Base-by-base conservation (phyloP, 163 green algal species). In the Coccomyxa subellipsoidea region DNA sequence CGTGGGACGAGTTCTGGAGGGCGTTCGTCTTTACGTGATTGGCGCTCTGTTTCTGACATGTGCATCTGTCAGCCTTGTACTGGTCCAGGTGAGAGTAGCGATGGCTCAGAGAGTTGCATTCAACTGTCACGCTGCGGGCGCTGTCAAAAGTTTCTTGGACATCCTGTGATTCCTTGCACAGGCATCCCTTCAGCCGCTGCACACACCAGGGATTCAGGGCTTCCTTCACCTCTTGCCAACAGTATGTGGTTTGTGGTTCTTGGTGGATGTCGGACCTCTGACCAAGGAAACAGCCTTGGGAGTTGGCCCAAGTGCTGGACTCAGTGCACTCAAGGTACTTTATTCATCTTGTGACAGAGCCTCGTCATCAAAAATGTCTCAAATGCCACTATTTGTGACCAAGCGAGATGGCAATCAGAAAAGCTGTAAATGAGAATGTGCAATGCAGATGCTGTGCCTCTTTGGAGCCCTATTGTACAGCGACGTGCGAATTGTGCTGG, bases 401-500 rank as follows among this genome's bases (percentile, higher is more conserved):
- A n/a, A n/a, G n/a, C n/a, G n/a, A n/a, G n/a, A n/a, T n/a, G n/a
- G n/a, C n/a, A n/a, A n/a, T n/a, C n/a, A n/a, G n/a, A n/a, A n/a
- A n/a, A n/a, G n/a, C n/a, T n/a, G n/a, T n/a, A n/a, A n/a, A n/a
- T n/a, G n/a, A 37, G 66, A 18, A 73, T 73, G 3, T 73, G 66
- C 29, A 35, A 10, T 27, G 59, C 83, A 87, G 79, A 36, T 39
- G 7, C 54, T 84, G 1, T 66, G 37, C 25, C 54, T 87, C 18
- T 84, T 87, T 37, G 83, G 72, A 54, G 80, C 83, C 0, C 34
- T 84, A 12, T 39, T 77, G 27, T 76, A 70, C 40, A 59, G 38
- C 76, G 35, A 66, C 25, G 38, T 87, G 2, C 78, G 54, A n/a
- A 38, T 80, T 7, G 80, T 84, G 54, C 75, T 87, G 54, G 80